Base-by-base conservation (phyloP, 208 protist species). In the Leishmania amazonensis region DNA sequence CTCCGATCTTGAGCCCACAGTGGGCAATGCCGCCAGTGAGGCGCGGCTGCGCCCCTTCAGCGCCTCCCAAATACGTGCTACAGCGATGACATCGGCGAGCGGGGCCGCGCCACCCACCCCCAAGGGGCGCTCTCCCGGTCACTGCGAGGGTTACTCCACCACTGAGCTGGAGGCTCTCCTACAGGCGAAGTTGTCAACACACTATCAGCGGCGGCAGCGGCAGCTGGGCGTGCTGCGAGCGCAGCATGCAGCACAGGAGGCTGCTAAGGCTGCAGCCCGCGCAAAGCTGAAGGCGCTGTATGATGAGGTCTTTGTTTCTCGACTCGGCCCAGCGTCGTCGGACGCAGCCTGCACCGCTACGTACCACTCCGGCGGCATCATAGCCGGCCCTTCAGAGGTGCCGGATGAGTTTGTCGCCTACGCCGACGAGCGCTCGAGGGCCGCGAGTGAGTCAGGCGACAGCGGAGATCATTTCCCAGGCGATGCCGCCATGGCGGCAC, bases 281-380 rank as follows among this genome's bases (percentile, higher is more conserved):
- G 83, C 76, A 75, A 87, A 90, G 79, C 81, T 96, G 19, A 86
- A 86, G 47, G 87, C 85, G 17, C 7, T 96, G 31, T 96, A 92
- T 79, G 83, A 83, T 3, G 71, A 87, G 15, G 79, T 81, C 19
- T 91, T 86, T 64, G 51, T 51, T 8, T 74, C 78, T 40, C 53
- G 54, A 7, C 78, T 85, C 1, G 70, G 49, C n/a, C 79, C 73
- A 3, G 57, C 47, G 17, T 53, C 65, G 24, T 76, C 80, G 13
- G 73, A 64, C 57, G 35, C 75, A 9, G 57, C 58, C 45, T 19
- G 21, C 45, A 58, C 53, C 13, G 82, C 67, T 53, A 73, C 49
- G 17, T 78, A 79, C 67, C 75, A 86, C 70, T 64, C 58, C 58
- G 19, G 58, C 58, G 71, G 42, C 75, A 83, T 75, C 49, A 24